Evolutionary conservation across 169 alveolate genomes (phyloP), one percentile per base, ranked within the genome.

Genomic region (Babesia ovis): DNA sequence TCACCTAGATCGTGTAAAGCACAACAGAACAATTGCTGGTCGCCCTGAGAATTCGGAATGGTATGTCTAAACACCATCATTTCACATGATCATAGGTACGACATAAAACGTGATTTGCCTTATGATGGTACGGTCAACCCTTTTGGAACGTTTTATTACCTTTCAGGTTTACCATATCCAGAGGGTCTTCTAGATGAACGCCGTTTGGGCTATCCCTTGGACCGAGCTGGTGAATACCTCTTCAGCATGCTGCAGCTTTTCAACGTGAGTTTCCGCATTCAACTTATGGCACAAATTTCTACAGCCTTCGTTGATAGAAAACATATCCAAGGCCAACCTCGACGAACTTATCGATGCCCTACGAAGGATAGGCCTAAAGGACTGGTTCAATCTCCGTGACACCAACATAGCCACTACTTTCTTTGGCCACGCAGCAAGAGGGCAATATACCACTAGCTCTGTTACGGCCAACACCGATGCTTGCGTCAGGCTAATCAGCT

Each of bases 171-270:
- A 3, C 87, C 87, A 18, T 68, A 60, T 23, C 79, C 87, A 5
- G 83, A 79, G 20, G 54, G 53, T n/a, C 62, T 79, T 25, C 31
- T 41, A 1, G 74, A 66, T 23, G 87, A 79, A 43, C 61, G 75
- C 22, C 56, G 74, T 11, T 39, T 68, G 51, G 87, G 87, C 25
- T 79, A 58, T 42, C 87, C 87, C 14, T 22, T 79, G 14, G 83
- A 79, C 41, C 42, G 62, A 4, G 67, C 87, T 2, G 46, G 53
- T 18, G 42, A n/a, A 0, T 79, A 79, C 42, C 48, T 79, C n/a
- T 43, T 51, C 23, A 25, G 60, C 22, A 25, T 79, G 39, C 54
- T 79, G 23, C 64, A 74, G 51, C 69, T 79, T 29, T 64, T 75
- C 18, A 27, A 59, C 37, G 83, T 72, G 16, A n/a, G 70, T 46